A percentile compares a stretch with the other conserved stretches of the same genome.
Evolutionary conservation across 768 basidiomycete species (phyloP).

Genomic region (Daedaleopsis sinensis): DNA sequence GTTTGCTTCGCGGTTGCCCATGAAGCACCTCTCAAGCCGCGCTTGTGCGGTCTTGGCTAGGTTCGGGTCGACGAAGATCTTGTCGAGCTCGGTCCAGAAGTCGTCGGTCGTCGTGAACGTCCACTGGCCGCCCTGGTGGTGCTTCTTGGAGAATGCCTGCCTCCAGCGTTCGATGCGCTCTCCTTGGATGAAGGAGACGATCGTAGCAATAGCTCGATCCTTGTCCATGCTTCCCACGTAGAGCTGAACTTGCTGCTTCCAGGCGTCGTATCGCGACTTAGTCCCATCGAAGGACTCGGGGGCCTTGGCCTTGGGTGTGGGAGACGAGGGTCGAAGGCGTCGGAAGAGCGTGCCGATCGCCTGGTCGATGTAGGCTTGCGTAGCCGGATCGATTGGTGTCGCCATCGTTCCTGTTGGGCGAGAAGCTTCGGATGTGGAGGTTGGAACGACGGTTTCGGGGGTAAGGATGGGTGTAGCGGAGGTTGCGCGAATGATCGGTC

Average conservation of each 20-base stretch:
- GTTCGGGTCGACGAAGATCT: too few species aligned
- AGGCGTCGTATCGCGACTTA: constrained; percentile 5
- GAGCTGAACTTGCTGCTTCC: constrained; percentile 8
- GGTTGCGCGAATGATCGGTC: background rate
- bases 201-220: background rate
- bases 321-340: background rate
- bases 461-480: background rate
- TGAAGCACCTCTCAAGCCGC: too few species aligned
- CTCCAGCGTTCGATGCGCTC: constrained; percentile 2
- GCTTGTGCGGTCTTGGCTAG: too few species aligned
- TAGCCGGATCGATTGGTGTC: constrained; percentile 2
- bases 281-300: constrained; percentile 6
- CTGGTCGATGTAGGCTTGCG: constrained; percentile 8
- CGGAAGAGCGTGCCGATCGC: background rate
- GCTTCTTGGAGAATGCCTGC: constrained; percentile 3
- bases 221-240: constrained; percentile 6
- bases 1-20: too few species aligned
- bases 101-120: too few species aligned
- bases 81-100: too few species aligned
- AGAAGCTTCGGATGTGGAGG: constrained; percentile 6
- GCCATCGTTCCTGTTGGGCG: constrained; percentile 7
- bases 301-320: constrained; percentile 3
- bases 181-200: background rate
- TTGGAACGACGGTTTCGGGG: background rate
- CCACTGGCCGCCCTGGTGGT: too few species aligned